Evolutionary conservation across 352 stramenopile species (phyloP).

Genomic region (Pythium monospermum): DNA sequence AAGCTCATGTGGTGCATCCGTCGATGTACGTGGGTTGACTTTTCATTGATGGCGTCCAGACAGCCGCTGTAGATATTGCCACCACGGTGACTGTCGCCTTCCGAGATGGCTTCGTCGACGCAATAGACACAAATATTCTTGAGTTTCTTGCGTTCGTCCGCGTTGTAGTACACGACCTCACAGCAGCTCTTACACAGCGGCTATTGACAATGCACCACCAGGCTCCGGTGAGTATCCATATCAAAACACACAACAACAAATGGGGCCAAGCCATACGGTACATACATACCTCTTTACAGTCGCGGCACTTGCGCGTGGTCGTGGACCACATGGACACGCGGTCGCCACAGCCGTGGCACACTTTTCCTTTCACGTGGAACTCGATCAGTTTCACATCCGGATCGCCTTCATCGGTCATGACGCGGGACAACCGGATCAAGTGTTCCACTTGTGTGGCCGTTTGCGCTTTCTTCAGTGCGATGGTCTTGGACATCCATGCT

Average conservation of each 20-base stretch:
- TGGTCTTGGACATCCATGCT: conserved; percentile 59
- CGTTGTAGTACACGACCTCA: conserved; percentile 56
- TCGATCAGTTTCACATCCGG: conserved; percentile 34
- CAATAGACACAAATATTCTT: conserved; percentile 68
- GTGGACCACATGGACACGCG: conserved; percentile 45
- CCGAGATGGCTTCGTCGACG: conserved; percentile 26
- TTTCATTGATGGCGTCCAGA: conserved; percentile 18
- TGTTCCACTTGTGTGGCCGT: conserved; percentile 59
- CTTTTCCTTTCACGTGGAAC: conserved; percentile 27
- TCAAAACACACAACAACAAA: conserved; percentile 1
- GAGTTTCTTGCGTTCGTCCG: conserved; percentile 58
- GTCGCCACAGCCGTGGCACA: conserved; percentile 43
- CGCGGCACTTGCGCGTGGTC: conserved; percentile 38
- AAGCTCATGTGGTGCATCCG: conserved; percentile 26
- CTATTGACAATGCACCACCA: no score
- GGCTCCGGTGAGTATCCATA: no score
- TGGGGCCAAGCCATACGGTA: not conserved
- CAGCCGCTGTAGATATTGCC: conserved; percentile 3
- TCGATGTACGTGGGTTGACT: conserved; percentile 4
- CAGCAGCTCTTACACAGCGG: conserved; percentile 55
- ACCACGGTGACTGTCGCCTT: conserved; percentile 18
- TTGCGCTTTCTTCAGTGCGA: conserved; percentile 49
- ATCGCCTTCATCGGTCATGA: conserved; percentile 47
- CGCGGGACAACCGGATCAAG: conserved; percentile 48
- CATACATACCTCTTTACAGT: conserved; percentile 44